Evolutionary conservation across 768 basidiomycete species (phyloP).

Genomic region (Kwoniella bestiolae): DNA sequence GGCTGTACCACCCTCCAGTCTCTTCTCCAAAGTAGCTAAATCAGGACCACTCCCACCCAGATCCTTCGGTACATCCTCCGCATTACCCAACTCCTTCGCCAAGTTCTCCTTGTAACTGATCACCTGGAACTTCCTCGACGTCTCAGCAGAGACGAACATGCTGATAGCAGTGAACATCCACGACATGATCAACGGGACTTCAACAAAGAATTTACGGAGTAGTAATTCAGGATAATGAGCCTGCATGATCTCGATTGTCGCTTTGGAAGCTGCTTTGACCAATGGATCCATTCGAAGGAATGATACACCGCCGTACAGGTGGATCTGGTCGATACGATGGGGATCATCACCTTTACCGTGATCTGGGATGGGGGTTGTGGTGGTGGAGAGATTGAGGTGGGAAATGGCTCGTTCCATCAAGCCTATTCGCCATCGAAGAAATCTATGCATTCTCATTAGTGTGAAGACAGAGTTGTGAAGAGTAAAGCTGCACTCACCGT

Average conservation of each 20-base stretch:
- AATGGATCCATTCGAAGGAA: conserved; percentile 31
- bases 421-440: conserved; percentile 28
- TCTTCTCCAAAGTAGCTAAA: conserved; percentile 11
- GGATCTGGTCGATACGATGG: conserved; percentile 30
- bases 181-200: conserved; percentile 16
- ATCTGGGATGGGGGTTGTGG: conserved; percentile 23
- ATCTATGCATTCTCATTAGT: conserved; percentile 7
- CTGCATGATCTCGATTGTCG: conserved; percentile 25
- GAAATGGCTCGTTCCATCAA: conserved; percentile 29
- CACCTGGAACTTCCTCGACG: conserved; percentile 30
- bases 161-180: conserved; percentile 24
- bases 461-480: neutral
- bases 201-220: conserved; percentile 25
- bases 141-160: conserved; percentile 28
- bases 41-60: conserved; percentile 18
- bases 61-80: conserved; percentile 14
- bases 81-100: conserved; percentile 9
- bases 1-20: neutral
- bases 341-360: conserved; percentile 21
- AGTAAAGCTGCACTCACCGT: conserved; percentile 1
- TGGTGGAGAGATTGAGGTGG: neutral
- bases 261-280: conserved; percentile 24
- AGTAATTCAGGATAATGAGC: conserved; percentile 35
- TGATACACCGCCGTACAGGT: conserved; percentile 29
- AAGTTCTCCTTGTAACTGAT: conserved; percentile 16